These are phyloP conservation scores for Tetrahymena thermophila DNA, from an alignment of 73 alveolate genomes.

Conservation along the genomic window DNA sequence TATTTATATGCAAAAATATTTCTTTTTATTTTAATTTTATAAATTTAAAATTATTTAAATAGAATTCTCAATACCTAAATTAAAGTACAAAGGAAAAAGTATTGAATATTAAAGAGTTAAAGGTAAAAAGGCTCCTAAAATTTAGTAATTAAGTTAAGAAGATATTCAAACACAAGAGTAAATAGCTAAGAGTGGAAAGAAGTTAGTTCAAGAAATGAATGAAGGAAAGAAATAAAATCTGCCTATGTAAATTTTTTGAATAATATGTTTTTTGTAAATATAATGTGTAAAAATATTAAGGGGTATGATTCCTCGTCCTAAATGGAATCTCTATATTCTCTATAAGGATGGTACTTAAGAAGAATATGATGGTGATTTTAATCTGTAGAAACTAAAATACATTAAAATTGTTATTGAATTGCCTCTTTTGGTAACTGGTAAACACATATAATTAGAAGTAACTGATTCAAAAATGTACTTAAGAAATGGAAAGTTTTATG, in stretches of 20 bases:
- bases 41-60: not conserved
- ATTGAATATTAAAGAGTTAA: conserved; percentile 42
- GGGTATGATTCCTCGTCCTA: conserved; percentile 4
- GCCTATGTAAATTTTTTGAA: not conserved
- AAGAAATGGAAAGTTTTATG: conserved; percentile 29
- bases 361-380: conserved; percentile 20
- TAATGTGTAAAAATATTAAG: not conserved
- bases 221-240: conserved; percentile 30
- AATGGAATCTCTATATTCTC: conserved; percentile 18
- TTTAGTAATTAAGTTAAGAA: conserved; percentile 12
- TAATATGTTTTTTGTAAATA: not conserved
- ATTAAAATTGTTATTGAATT: conserved; percentile 10
- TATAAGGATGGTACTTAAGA: conserved; percentile 19
- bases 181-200: conserved; percentile 6
- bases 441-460: conserved; percentile 18
- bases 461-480: conserved; percentile 9
- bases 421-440: conserved; percentile 39
- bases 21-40: not conserved
- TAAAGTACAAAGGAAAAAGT: conserved; percentile 48
- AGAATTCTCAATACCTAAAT: conserved; percentile 32
- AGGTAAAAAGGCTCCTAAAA: conserved; percentile 57
- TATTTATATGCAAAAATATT: not conserved
- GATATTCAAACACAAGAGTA: conserved; percentile 34
- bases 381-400: not conserved
- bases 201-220: conserved; percentile 10